Evolutionary conservation across 2,329 filamentous ascomycete species (phyloP), one percentile per base, ranked within the genome.

Genomic region (Fusarium robinianum): DNA sequence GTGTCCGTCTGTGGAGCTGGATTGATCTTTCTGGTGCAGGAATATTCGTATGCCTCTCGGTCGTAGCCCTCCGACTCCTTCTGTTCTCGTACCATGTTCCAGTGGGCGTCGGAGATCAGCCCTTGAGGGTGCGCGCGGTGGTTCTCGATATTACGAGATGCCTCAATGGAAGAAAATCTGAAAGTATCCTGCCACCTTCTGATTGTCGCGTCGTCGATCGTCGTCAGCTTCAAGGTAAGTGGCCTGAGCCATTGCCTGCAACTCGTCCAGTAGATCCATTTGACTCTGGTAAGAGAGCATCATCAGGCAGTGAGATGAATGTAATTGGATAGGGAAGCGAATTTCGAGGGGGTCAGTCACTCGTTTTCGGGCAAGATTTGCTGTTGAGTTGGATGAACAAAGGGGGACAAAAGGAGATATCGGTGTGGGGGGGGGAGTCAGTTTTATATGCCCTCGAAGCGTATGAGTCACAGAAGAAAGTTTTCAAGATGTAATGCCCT

Each of bases 41-140:
- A 46, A 12, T 49, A 30, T 8, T 43, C 37, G 3, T 50, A 50
- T 0, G 45, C 17, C 3, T 53, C 51, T 2, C 15, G 24, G 19
- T 46, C 49, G 5, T 39, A 39, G 1, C 16, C 34, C 1, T 35
- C 7, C 3, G 32, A 8, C 5, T 39, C 19, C 27, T 40, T 53
- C 1, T 17, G 19, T 4, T 26, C n/a, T 31, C 5, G 31, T 3
- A 44, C 3, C 14, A 44, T 26, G 0, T 12, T 1, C 46, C 46
- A 53, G 14, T 35, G 27, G 3, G 14, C 6, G 7, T 52, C 18
- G 2, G 38, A 32, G 10, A 43, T 2, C 3, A 15, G 10, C 0
- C 10, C 8, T 1, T 6, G 12, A 10, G 23, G 12, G 7, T 2
- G 5, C 11, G 17, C 5, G 16, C 33, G 37, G 16, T 33, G 21